These are phyloP conservation scores for Euphorbia schlechtendalii DNA, from an alignment of 441 rosid species.

Conservation along the genomic window DNA sequence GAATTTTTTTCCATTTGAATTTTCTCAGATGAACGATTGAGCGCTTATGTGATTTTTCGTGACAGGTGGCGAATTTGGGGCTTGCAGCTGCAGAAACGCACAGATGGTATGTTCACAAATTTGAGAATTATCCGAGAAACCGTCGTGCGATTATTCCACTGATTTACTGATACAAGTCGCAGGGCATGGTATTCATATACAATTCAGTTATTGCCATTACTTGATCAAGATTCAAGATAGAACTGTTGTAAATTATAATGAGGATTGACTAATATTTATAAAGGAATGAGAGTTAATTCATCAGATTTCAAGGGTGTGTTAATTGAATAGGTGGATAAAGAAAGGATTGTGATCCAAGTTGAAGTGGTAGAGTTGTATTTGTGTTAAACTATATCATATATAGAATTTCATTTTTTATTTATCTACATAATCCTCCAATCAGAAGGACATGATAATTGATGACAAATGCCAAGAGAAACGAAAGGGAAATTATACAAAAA, in stretches of 20 bases:
- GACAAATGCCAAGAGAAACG: too few relatives aligned
- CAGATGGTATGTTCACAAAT: constrained; percentile 60
- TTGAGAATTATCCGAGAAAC: constrained; percentile 54
- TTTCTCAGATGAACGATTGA: background rate
- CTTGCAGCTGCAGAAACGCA: constrained; percentile 70
- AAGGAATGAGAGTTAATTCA: background rate
- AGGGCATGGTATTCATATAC: background rate
- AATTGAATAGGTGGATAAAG: background rate
- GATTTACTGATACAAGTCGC: constrained; percentile 21
- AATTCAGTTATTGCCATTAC: background rate
- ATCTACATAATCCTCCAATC: too few relatives aligned
- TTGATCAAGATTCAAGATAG: too few relatives aligned
- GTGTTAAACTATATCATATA: too few relatives aligned
- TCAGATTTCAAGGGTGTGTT: background rate
- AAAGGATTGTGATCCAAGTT: too few relatives aligned
- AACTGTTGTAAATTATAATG: background rate
- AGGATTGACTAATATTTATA: background rate
- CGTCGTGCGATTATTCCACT: constrained; percentile 49
- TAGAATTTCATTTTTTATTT: too few relatives aligned
- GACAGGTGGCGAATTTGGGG: constrained; percentile 58
- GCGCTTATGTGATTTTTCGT: too few relatives aligned
- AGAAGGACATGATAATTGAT: too few relatives aligned
- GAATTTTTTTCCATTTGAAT: too few relatives aligned
- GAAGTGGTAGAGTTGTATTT: too few relatives aligned
- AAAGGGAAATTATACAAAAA: too few relatives aligned